Base-by-base conservation (phyloP, 2,329 filamentous ascomycete genomes). In the Apiospora hydei region DNA sequence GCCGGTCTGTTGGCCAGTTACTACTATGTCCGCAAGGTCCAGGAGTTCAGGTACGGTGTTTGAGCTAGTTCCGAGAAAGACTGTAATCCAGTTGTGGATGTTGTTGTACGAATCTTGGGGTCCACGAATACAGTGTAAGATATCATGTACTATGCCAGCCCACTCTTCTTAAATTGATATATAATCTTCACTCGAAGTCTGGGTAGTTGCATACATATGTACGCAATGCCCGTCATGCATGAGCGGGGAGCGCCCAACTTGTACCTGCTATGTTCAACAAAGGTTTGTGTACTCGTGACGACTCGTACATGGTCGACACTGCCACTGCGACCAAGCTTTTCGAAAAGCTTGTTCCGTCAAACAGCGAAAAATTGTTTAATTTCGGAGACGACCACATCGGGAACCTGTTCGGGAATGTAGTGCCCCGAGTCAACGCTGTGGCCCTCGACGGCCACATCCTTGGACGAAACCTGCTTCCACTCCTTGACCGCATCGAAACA, bases 341-440 rank as follows among this genome's bases (percentile, higher is more conserved):
- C 34, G 18, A 5, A 21, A n/a, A 41, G 2, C 13, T 1, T 21
- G 3, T n/a, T 64, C 26, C 34, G 46, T 61, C 57, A 64, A 41
- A 41, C 30, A 41, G 10, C 34, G 30, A 64, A 64, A 64, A 64
- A 64, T 1, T 8, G 34, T 4, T 41, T 64, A 18, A 64, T 64
- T 21, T 64, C 57, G 57, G 57, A 64, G 5, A 64, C 34, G 11
- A 64, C 18, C 57, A 64, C 83, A 14, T 84, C 83, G 0, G 88
- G 87, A 38, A 80, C 80, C 72, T 90, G 84, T 74, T 90, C 88
- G 0, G 87, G 82, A 34, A 87, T 83, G 74, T 86, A 87, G 75
- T 88, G 85, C 0, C 86, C 84, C 21, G 85, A 83, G 24, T 86
- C 81, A 10, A 89, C 81, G 2, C 77, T 80, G 46, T 83, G 78